Base-by-base conservation (phyloP, 306 rosid species). In the Vigna angularis region DNA sequence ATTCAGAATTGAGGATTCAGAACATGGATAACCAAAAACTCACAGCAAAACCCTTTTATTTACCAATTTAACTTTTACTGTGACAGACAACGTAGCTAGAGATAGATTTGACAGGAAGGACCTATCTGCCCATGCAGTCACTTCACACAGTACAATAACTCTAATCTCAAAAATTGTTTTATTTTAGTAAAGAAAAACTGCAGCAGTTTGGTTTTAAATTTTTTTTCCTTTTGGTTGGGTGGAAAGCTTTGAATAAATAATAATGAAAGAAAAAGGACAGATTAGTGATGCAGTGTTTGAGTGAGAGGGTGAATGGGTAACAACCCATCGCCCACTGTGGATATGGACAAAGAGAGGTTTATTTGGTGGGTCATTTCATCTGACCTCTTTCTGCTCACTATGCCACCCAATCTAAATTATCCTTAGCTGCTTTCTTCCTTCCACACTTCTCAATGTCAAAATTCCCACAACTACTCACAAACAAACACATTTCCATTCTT, bases 81-180 rank as follows among this genome's bases (percentile, higher is more conserved):
- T 64, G 78, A 74, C 70, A 65, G 78, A 77, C 63, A 71, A 66
- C 6, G 48, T 63, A 18, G 55, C 70, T 73, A 65, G 88, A 16
- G 52, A 88, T 93, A 80, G 91, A 91, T 89, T 87, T 89, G 91
- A 89, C 73, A 83, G 81, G 86, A 84, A 85, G 87, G 89, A 74
- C 91, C 64, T 77, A 79, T 88, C 93, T 88, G 89, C 84, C 85
- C 90, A 85, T 81, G 85, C 87, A 73, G 93, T 93, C 94, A 89
- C 87, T 81, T 91, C 96, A 74, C 66, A 84, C 91, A 75, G 92
- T 84, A 83, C 89, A 58, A 28, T 76, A 30, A n/a, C 47, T 4
- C 30, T 66, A 49, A 49, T 64, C 75, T 75, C 61, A 62, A 85
- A 34, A 79, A 8, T 42, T 42, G 12, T 42, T 9, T 42, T 42